These are phyloP conservation scores for Megacollybia marginata DNA, from an alignment of 768 basidiomycete species.

Conservation along the genomic window DNA sequence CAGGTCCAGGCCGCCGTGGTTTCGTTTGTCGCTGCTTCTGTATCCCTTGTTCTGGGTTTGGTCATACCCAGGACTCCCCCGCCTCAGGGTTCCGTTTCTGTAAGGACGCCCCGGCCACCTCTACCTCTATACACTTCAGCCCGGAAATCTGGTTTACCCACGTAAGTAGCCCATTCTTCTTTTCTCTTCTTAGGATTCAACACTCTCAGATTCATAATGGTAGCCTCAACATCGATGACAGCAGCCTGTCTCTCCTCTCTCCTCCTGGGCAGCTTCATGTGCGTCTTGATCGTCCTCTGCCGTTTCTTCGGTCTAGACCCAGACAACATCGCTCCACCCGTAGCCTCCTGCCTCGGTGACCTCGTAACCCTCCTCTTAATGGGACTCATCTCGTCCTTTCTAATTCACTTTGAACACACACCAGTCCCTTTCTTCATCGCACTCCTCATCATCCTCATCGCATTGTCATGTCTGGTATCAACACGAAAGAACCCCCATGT, in stretches of 20 bases:
- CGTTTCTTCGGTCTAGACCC: conserved; percentile 75
- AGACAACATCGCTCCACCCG: conserved; percentile 95
- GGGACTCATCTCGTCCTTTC: conserved; percentile 62
- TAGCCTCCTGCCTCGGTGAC: conserved; percentile 91
- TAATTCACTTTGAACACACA: conserved; percentile 61
- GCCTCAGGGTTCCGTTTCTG: not conserved
- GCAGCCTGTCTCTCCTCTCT: conserved; percentile 72
- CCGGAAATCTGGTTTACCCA: conserved; percentile 28
- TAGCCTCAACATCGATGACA: conserved; percentile 72
- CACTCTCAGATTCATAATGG: conserved; percentile 58
- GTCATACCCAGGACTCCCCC: conserved; percentile 36
- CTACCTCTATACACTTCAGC: conserved; percentile 18
- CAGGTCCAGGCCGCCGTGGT: conserved; percentile 93
- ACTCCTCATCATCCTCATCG: conserved; percentile 39
- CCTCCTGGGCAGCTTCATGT: conserved; percentile 91
- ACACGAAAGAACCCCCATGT: conserved; percentile 65
- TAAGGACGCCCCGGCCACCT: conserved; percentile 15
- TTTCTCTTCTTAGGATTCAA: not conserved
- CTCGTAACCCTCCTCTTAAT: conserved; percentile 83
- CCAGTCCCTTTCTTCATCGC: conserved; percentile 54
- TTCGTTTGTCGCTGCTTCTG: conserved; percentile 75
- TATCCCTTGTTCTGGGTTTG: conserved; percentile 68
- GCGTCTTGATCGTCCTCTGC: conserved; percentile 71
- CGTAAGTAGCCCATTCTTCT: conserved; percentile 21
- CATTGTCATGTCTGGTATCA: conserved; percentile 40